A percentile compares a stretch with the other conserved stretches of the same genome.
Conservation (phyloP, 2,329 filamentous ascomycete genomes). For the Ascochyta koolunga region DNA sequence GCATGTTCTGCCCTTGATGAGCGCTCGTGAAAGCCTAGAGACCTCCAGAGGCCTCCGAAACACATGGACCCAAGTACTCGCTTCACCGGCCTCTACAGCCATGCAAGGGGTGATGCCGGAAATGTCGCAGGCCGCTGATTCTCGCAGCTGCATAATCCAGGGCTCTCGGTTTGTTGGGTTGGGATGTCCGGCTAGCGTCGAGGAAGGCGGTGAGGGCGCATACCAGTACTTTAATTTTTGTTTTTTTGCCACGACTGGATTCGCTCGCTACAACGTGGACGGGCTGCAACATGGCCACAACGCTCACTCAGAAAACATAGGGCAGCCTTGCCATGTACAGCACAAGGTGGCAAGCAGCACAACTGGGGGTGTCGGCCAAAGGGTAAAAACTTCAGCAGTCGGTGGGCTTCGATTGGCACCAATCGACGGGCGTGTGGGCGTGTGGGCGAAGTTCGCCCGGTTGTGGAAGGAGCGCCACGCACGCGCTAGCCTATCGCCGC, state of each 20-base stretch:
- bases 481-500: constrained; percentile 11
- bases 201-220: constrained; percentile 20
- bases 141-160: constrained; percentile 19
- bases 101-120: background rate
- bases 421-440: constrained; percentile 2
- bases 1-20: background rate
- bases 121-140: background rate
- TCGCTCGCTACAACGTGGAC: constrained; percentile 3
- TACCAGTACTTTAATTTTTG: constrained; percentile 3
- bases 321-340: background rate
- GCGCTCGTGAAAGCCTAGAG: background rate
- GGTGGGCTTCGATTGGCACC: constrained; percentile 2
- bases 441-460: constrained; percentile 17
- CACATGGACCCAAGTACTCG: background rate
- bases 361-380: constrained; percentile 6
- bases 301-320: background rate
- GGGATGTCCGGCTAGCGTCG: constrained; percentile 9
- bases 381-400: constrained; percentile 3
- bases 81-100: background rate
- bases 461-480: constrained; percentile 18
- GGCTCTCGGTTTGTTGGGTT: constrained; percentile 16
- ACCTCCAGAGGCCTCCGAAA: background rate
- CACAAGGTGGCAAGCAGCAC: constrained; percentile 5
- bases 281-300: background rate
- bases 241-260: constrained; percentile 18